Evolutionary conservation across 768 basidiomycete species (phyloP).

Genomic region (Gautieria morchelliformis): DNA sequence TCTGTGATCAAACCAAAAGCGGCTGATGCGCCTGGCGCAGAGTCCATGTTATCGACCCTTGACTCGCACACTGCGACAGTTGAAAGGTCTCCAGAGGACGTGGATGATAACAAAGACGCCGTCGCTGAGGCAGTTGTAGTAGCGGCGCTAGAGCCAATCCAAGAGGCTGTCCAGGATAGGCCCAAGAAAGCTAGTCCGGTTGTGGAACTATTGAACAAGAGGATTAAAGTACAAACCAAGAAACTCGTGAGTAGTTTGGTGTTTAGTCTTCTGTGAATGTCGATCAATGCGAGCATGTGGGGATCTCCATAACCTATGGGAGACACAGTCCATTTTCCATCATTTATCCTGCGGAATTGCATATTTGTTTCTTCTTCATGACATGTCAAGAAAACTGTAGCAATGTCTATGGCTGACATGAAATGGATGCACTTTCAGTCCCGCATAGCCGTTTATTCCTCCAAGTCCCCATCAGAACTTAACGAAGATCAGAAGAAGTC

Average conservation of each 20-base stretch:
- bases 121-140: slow-evolving; percentile 38
- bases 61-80: slow-evolving; percentile 36
- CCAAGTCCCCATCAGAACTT: slow-evolving; percentile 58
- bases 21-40: slow-evolving; percentile 38
- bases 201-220: slow-evolving; percentile 71
- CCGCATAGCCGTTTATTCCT: slow-evolving; percentile 62
- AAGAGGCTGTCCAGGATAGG: slow-evolving; percentile 26
- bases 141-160: slow-evolving; percentile 26
- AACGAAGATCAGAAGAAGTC: slow-evolving; percentile 82
- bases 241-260: slow-evolving; percentile 58
- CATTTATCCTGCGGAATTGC: background rate
- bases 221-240: slow-evolving; percentile 67
- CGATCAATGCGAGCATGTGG: background rate
- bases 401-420: background rate
- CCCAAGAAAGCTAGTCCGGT: slow-evolving; percentile 50
- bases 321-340: background rate
- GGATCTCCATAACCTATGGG: slow-evolving; percentile 3
- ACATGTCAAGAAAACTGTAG: background rate
- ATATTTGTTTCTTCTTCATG: background rate
- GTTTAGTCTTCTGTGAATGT: slow-evolving; percentile 4
- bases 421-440: slow-evolving; percentile 34
- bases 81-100: slow-evolving; percentile 41
- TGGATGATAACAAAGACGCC: slow-evolving; percentile 37
- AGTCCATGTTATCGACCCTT: slow-evolving; percentile 25
- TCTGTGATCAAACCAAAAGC: slow-evolving; percentile 32